Conservation (phyloP, 179 eudicot genomes). For the Beta corolliflora region DNA sequence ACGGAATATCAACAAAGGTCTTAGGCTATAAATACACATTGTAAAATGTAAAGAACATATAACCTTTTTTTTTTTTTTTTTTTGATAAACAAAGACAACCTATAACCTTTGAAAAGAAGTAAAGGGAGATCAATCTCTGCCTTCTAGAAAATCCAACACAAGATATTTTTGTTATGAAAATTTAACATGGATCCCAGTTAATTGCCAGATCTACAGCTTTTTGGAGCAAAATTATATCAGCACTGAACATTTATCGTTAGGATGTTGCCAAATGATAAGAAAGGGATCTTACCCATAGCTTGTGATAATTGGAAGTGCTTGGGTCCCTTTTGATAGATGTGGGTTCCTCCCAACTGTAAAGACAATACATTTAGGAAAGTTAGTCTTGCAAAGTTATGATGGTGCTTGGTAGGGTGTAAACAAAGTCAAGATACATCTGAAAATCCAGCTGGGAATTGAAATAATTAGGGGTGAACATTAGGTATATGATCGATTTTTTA, state of each 20-base stretch:
- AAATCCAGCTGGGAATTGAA: slow-evolving; percentile 32
- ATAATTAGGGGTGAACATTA: not conserved
- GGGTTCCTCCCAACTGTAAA: slow-evolving; percentile 47
- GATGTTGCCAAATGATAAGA: slow-evolving; percentile 5
- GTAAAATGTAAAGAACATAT: too few relatives aligned
- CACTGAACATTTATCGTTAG: slow-evolving; percentile 3
- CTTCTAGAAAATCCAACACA: not conserved
- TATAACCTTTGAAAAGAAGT: too few relatives aligned
- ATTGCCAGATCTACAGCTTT: not conserved
- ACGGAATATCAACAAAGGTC: too few relatives aligned
- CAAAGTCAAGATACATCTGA: slow-evolving; percentile 34
- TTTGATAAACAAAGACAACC: too few relatives aligned
- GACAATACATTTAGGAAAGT: slow-evolving; percentile 21
- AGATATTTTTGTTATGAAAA: not conserved
- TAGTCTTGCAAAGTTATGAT: slow-evolving; percentile 32
- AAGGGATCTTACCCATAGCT: slow-evolving; percentile 19
- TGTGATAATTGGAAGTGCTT: slow-evolving; percentile 13
- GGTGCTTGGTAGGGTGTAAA: slow-evolving; percentile 25
- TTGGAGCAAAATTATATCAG: slow-evolving; percentile 8
- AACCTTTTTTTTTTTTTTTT: too few relatives aligned
- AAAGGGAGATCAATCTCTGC: too few relatives aligned
- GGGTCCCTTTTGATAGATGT: slow-evolving; percentile 29
- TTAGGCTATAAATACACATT: too few relatives aligned
- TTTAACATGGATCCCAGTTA: not conserved
- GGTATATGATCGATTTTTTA: too few relatives aligned